These are phyloP conservation scores for Cymbopogon flexuosus DNA, from an alignment of 202 grass and related monocot species.

Conservation along the genomic window DNA sequence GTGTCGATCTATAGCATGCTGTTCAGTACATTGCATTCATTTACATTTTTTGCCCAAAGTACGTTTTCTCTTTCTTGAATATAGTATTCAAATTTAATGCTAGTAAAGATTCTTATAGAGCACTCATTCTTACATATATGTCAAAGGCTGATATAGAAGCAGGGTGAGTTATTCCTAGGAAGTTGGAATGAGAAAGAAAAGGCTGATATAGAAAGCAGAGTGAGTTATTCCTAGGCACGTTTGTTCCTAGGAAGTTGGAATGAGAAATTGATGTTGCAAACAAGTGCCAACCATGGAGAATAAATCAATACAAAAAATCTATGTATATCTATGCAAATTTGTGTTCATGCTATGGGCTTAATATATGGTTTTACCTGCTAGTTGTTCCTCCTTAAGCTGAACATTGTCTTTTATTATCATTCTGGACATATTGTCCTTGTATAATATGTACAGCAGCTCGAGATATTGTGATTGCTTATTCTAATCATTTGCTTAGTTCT, in stretches of 20 bases:
- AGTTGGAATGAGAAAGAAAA: background rate
- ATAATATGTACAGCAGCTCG: background rate
- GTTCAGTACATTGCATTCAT: constrained; percentile 3
- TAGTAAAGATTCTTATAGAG: background rate
- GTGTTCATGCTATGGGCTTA: background rate
- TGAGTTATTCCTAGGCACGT: background rate
- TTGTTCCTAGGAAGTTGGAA: background rate
- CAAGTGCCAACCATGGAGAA: background rate
- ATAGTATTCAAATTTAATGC: background rate
- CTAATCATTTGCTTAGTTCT: background rate
- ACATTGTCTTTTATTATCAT: background rate
- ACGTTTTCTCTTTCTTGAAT: background rate
- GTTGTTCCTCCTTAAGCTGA: background rate
- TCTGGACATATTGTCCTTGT: background rate
- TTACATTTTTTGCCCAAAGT: constrained; percentile 20
- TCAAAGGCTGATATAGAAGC: constrained; percentile 1
- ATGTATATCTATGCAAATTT: background rate
- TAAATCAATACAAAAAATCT: background rate
- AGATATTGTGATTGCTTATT: constrained; percentile 3
- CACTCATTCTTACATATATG: background rate
- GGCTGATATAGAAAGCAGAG: background rate
- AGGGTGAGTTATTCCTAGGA: background rate
- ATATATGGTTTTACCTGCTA: background rate
- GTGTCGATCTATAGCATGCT: constrained; percentile 16
- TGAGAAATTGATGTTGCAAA: constrained; percentile 3